These are phyloP conservation scores for Phalaenopsis equestris DNA, from an alignment of 106 monocot genomes.

Conservation along the genomic window DNA sequence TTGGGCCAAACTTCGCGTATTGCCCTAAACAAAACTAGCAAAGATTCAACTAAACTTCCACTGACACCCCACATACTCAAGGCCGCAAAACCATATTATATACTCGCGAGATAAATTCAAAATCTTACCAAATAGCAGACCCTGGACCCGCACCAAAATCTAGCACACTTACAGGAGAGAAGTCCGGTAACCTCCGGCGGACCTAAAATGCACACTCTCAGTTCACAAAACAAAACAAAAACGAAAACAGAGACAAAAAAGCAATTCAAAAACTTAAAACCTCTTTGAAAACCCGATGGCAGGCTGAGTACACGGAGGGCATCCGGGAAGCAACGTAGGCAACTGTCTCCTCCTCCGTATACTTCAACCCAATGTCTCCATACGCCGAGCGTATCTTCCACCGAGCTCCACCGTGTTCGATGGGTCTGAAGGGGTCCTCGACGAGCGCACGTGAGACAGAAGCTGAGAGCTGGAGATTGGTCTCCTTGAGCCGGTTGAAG, in stretches of 20 bases:
- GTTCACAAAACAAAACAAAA: neutral
- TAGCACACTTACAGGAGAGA: slow-evolving; percentile 66
- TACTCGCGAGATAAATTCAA: neutral
- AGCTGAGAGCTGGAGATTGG: slow-evolving; percentile 48
- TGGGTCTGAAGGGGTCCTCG: slow-evolving; percentile 49
- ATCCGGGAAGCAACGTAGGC: slow-evolving; percentile 96
- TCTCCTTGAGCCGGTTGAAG: slow-evolving; percentile 50
- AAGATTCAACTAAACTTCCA: neutral
- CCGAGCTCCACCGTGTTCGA: slow-evolving; percentile 31
- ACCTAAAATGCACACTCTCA: slow-evolving; percentile 27
- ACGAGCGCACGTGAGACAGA: slow-evolving; percentile 46
- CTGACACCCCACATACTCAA: neutral
- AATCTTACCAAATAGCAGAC: slow-evolving; percentile 71
- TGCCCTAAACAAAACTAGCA: slow-evolving; percentile 43
- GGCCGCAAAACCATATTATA: neutral
- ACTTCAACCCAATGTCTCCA: slow-evolving; percentile 82
- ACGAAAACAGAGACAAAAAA: neutral
- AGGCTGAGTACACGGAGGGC: slow-evolving; percentile 92
- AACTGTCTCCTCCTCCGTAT: slow-evolving; percentile 76
- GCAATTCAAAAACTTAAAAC: slow-evolving; percentile 12
- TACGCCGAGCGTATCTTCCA: slow-evolving; percentile 93
- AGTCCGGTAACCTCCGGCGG: slow-evolving; percentile 62
- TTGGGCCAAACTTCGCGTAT: slow-evolving; percentile 88
- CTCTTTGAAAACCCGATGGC: slow-evolving; percentile 85
- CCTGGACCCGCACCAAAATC: slow-evolving; percentile 95